These are phyloP conservation scores for Epichloe scottii DNA, from an alignment of 2,329 filamentous ascomycete genomes.

Conservation along the genomic window DNA sequence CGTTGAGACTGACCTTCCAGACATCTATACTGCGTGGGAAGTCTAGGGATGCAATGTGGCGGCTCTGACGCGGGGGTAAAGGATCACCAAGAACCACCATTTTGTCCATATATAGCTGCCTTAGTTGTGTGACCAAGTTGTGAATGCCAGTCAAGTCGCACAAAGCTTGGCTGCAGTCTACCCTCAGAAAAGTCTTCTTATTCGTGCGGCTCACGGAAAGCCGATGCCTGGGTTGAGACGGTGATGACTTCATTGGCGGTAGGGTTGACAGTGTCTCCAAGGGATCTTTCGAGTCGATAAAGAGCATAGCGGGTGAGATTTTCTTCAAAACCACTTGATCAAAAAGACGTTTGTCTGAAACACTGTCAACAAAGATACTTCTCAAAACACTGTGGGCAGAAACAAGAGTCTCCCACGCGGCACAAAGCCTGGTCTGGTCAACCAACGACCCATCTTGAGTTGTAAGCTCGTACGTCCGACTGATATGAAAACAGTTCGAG, in stretches of 20 bases:
- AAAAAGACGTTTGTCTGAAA: slow-evolving; percentile 34
- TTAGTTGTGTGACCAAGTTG: slow-evolving; percentile 33
- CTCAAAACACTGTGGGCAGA: slow-evolving; percentile 32
- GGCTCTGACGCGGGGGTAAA: slow-evolving; percentile 14
- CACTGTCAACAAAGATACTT: slow-evolving; percentile 39
- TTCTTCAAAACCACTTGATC: slow-evolving; percentile 36
- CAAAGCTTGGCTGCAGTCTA: slow-evolving; percentile 38
- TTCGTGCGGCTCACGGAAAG: slow-evolving; percentile 36
- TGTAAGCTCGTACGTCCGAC: slow-evolving; percentile 35
- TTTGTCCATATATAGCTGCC: slow-evolving; percentile 29
- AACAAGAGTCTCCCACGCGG: slow-evolving; percentile 37
- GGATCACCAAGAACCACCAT: slow-evolving; percentile 15
- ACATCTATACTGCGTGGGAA: slow-evolving; percentile 26
- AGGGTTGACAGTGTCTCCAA: slow-evolving; percentile 27
- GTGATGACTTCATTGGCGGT: slow-evolving; percentile 25
- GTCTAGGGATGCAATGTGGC: slow-evolving; percentile 16
- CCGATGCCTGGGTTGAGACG: slow-evolving; percentile 33
- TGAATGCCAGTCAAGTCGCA: slow-evolving; percentile 36
- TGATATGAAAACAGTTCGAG: slow-evolving; percentile 29
- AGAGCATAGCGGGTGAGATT: slow-evolving; percentile 38
- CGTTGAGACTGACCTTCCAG: slow-evolving; percentile 30
- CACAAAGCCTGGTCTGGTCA: slow-evolving; percentile 32
- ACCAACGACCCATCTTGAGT: slow-evolving; percentile 23
- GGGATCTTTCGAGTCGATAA: slow-evolving; percentile 32
- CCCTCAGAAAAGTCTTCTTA: slow-evolving; percentile 31